Conservation (phyloP, 345 rosid genomes). For the Capsella bursapastoris region DNA sequence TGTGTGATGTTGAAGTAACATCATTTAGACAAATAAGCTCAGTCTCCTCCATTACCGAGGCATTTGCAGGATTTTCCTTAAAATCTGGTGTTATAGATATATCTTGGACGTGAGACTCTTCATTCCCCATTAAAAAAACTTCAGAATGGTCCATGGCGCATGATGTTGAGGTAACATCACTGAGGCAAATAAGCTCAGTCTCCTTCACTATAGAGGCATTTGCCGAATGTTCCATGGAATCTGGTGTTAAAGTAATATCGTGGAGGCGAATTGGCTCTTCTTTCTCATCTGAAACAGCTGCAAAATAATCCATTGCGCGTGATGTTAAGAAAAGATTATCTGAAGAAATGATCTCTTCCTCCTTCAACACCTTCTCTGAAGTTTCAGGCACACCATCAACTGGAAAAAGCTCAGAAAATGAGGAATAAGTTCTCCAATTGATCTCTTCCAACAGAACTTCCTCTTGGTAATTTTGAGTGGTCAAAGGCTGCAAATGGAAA, state of each 20-base stretch:
- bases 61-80: neutral
- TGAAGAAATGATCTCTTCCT: slow-evolving; percentile 36
- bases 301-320: slow-evolving; percentile 15
- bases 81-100: neutral
- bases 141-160: slow-evolving; percentile 12
- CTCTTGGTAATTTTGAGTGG: slow-evolving; percentile 3
- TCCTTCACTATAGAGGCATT: neutral
- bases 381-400: slow-evolving; percentile 25
- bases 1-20: slow-evolving; percentile 25
- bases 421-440: neutral
- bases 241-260: slow-evolving; percentile 1
- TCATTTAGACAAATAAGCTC: neutral
- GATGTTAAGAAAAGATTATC: slow-evolving; percentile 36
- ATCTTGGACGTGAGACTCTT: slow-evolving; percentile 23
- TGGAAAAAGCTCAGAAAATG: slow-evolving; percentile 21
- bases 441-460: slow-evolving; percentile 21
- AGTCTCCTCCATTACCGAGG: neutral
- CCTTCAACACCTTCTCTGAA: slow-evolving; percentile 30
- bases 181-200: neutral
- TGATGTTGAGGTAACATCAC: slow-evolving; percentile 26
- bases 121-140: neutral
- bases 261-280: slow-evolving; percentile 14
- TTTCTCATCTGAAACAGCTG: slow-evolving; percentile 11
- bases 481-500: slow-evolving; percentile 39
- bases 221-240: neutral